Evolutionary conservation across 805 yeast species (phyloP), one percentile per base, ranked within the genome.

Genomic region (Torulaspora maleeae): DNA sequence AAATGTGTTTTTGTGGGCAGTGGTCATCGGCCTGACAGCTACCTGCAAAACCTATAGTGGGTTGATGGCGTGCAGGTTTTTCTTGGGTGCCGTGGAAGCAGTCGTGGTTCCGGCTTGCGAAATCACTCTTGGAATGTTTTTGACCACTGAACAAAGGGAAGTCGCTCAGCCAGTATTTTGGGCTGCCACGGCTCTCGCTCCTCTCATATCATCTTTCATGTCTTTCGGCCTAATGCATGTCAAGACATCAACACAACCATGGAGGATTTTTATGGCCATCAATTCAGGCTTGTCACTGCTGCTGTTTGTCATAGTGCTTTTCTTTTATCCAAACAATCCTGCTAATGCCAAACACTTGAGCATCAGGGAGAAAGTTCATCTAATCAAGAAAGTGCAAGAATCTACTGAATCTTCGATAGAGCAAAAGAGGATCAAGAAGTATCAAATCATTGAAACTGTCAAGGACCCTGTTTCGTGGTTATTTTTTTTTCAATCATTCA

Each of bases 211-310:
- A 27, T 79, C 77, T 4, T 74, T 75, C 52, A 72, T 76, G 38
- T 68, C 74, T 0, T 69, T 65, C 47, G 73, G 73, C 48, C 64
- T 68, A 2, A 36, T 68, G 9, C 59, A 58, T 44, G 49, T 48
- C 6, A 37, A 59, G 20, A 10, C 51, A 10, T 20, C 33, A 16
- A 53, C 66, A 19, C 56, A 66, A 19, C 47, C 66, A 10, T 82
- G 85, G 84, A 74, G 75, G 52, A 56, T 80, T 13, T 72, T 79
- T 43, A 75, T 72, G 62, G 72, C 80, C 27, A 74, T 79, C 39
- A 70, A 76, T 44, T 87, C 85, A 38, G 74, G 78, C 12, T 56
- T 76, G 33, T 76, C 85, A 0, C 63, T 79, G 17, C 16, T 73
- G 16, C 47, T 70, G 29, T 57, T 71, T 1, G 27, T 68, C 2